Evolutionary conservation across 441 rosid genomes (phyloP).

Genomic region (Manihot esculenta): DNA sequence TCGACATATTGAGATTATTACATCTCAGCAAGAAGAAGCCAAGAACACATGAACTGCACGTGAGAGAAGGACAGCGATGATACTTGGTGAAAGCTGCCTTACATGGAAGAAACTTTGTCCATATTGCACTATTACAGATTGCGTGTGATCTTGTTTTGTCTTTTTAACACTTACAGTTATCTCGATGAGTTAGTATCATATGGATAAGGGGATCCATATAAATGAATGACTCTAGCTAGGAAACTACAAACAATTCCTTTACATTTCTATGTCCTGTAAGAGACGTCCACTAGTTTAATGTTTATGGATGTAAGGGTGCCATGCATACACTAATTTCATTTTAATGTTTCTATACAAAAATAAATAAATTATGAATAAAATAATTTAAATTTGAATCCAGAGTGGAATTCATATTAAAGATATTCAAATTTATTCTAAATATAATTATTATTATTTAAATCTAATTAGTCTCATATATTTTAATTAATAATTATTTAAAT

Average conservation of each 20-base stretch:
- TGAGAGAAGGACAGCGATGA: conserved; percentile 24
- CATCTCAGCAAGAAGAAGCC: conserved; percentile 17
- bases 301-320: neutral
- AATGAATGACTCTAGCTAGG: neutral
- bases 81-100: conserved; percentile 18
- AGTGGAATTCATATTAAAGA: no score
- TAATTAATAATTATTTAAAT: no score
- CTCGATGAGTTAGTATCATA: neutral
- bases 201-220: no score
- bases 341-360: no score
- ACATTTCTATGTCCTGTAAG: neutral
- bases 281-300: neutral
- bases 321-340: no score
- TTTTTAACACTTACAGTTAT: neutral
- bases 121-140: neutral
- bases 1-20: neutral
- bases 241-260: neutral
- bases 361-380: no score
- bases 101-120: conserved; percentile 20
- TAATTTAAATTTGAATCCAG: no score
- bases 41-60: conserved; percentile 28
- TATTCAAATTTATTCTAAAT: no score
- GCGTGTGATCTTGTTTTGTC: conserved; percentile 18
- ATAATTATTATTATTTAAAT: no score
- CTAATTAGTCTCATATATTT: no score